Evolutionary conservation across 164 flowering plant genomes (phyloP).

Genomic region (Hamamelis virginiana): DNA sequence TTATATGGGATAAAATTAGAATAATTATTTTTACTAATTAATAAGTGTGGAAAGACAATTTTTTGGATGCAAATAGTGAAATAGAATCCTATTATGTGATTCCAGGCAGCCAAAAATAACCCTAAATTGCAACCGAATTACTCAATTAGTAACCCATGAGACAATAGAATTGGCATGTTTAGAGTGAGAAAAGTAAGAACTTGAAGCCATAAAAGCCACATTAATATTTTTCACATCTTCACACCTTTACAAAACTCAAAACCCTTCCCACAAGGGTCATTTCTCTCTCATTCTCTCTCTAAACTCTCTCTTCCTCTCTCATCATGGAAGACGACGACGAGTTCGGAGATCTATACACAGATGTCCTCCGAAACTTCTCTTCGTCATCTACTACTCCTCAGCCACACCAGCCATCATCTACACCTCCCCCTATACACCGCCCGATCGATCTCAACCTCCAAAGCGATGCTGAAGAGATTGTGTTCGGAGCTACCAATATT

Average conservation of each 20-base stretch:
- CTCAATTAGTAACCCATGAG: too few species aligned
- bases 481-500: conserved; percentile 17
- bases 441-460: conserved; percentile 57
- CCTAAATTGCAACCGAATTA: too few species aligned
- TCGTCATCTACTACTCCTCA: conserved; percentile 21
- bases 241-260: conserved; percentile 13
- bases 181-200: too few species aligned
- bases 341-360: conserved; percentile 97
- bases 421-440: conserved; percentile 27
- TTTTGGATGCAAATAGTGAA: too few species aligned
- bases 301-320: conserved; percentile 4
- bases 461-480: conserved; percentile 31
- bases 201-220: neutral
- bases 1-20: too few species aligned
- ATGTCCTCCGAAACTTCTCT: conserved; percentile 59
- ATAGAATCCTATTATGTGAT: too few species aligned
- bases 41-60: too few species aligned
- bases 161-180: too few species aligned
- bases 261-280: conserved; percentile 16
- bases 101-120: too few species aligned
- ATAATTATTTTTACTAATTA: too few species aligned
- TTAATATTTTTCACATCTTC: neutral
- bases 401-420: conserved; percentile 16
- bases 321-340: conserved; percentile 95
- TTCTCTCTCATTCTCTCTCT: neutral